These are phyloP conservation scores for Backusella liffmaniae DNA, from an alignment of 192 early-diverging fungal species.

Conservation along the genomic window DNA sequence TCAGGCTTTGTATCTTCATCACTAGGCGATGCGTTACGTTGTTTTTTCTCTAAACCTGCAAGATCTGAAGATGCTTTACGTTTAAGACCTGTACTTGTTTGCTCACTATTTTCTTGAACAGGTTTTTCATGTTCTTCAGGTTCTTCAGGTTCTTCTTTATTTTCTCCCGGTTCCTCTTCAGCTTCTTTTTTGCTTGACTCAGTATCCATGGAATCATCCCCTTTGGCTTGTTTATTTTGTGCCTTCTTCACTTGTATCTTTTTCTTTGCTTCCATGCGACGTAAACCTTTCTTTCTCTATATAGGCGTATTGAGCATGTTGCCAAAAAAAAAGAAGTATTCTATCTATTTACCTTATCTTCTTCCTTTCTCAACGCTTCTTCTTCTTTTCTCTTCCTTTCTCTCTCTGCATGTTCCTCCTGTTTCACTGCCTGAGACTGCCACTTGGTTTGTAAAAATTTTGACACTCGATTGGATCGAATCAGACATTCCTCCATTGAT, in stretches of 20 bases:
- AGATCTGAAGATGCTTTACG: background rate
- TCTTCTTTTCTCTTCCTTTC: background rate
- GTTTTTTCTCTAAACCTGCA: background rate
- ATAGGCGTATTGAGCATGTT: background rate
- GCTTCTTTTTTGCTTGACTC: background rate
- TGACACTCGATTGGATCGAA: conserved; percentile 19
- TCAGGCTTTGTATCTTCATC: background rate
- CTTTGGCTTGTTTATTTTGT: background rate
- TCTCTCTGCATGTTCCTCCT: background rate
- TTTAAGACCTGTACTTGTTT: background rate
- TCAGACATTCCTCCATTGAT: conserved; percentile 15
- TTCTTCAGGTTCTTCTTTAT: background rate
- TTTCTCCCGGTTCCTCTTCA: background rate
- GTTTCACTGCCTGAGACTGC: background rate
- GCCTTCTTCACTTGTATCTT: background rate
- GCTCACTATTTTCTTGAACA: background rate
- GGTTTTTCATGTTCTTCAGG: background rate
- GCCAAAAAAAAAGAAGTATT: too few relatives aligned
- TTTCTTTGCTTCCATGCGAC: conserved; percentile 7
- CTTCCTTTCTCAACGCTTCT: background rate
- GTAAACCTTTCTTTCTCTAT: conserved; percentile 9
- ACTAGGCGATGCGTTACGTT: background rate
- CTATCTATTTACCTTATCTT: background rate
- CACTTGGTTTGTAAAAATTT: conserved; percentile 14
- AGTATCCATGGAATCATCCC: background rate